Conservation (phyloP, 2,329 filamentous ascomycete genomes). For the Fusarium citri region DNA sequence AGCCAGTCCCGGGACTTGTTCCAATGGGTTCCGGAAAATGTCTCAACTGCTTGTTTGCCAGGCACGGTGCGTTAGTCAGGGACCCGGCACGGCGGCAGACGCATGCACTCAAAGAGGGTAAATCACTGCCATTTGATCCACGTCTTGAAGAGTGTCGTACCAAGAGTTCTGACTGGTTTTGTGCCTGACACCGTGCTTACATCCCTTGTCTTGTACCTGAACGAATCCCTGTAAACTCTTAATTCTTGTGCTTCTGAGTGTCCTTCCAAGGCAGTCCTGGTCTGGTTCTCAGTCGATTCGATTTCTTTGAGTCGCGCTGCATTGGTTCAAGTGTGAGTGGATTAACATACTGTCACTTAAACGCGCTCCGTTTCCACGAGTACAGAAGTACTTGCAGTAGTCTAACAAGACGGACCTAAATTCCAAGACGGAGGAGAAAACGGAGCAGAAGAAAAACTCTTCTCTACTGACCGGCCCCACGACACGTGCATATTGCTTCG, state of each 20-base stretch:
- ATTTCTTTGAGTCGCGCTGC: slow-evolving; percentile 8
- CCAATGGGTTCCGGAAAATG: slow-evolving; percentile 39
- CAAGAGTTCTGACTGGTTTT: slow-evolving; percentile 32
- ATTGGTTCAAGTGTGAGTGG: slow-evolving; percentile 28
- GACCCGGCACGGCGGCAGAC: slow-evolving; percentile 39
- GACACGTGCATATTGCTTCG: slow-evolving; percentile 23
- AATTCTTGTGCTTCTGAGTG: slow-evolving; percentile 1
- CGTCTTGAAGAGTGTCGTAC: slow-evolving; percentile 23
- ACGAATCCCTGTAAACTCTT: slow-evolving; percentile 7
- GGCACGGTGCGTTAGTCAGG: slow-evolving; percentile 48
- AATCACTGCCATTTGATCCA: slow-evolving; percentile 7
- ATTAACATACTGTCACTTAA: slow-evolving; percentile 5
- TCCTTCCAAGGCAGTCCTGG: neutral
- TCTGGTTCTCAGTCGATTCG: slow-evolving; percentile 3
- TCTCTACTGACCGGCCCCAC: slow-evolving; percentile 14
- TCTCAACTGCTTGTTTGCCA: slow-evolving; percentile 39
- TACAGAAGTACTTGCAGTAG: neutral
- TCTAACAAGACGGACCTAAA: slow-evolving; percentile 4
- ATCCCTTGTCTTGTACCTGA: slow-evolving; percentile 36
- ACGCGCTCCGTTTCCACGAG: slow-evolving; percentile 21
- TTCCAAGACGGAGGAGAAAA: slow-evolving; percentile 22
- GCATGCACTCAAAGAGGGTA: slow-evolving; percentile 43
- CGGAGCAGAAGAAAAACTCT: slow-evolving; percentile 40
- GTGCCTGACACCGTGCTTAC: slow-evolving; percentile 29
- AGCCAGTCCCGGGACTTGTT: slow-evolving; percentile 24